Base-by-base conservation (phyloP, 1,284 basidiomycete species). In the Ustilago trichophora region DNA sequence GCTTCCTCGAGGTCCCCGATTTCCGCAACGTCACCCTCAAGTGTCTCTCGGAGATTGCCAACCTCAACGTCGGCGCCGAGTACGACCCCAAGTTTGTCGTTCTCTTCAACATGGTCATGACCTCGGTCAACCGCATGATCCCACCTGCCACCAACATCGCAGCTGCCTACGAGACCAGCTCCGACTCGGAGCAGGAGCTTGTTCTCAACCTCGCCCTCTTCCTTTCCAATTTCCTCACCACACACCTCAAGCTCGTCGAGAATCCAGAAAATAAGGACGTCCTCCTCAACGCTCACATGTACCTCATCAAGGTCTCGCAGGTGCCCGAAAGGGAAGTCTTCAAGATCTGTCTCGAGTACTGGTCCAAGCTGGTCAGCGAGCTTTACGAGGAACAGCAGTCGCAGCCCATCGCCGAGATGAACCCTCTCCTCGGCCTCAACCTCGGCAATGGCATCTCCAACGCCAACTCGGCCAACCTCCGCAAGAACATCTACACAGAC, bases 261-360 rank as follows among this genome's bases (percentile, higher is more conserved):
- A 93, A 90, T 11, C 91, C 93, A 62, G 85, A 88, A 50, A 92
- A 95, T 81, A 91, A 92, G 50, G 94, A 97, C 77, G 91, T 98
- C 1, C 86, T 99, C 19, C 87, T 78, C 51, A 80, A 80, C 52
- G 77, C 95, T 1, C 96, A 99, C 83, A 85, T 98, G 27, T 99
- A 98, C 84, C 92, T 99, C 87, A 93, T 98, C 82, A 98, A 98
- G 83, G 90, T 99, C 40, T 95, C 92, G 0, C 94, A 95, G 75
- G 96, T 99, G 24, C 95, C 98, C 76, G 96, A 99, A 82, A 89
- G 95, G 49, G 96, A 99, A 83, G 90, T 99, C 66, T 98, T 98
- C 89, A 99, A 98, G 84, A 97, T 98, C 77, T 98, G 94, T 77
- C 84, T 98, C 76, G 96, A 98, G 82, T 99, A 98, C 84, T 99